Evolutionary conservation across 1,284 basidiomycete species (phyloP).

Genomic region (Mycena citricolor): DNA sequence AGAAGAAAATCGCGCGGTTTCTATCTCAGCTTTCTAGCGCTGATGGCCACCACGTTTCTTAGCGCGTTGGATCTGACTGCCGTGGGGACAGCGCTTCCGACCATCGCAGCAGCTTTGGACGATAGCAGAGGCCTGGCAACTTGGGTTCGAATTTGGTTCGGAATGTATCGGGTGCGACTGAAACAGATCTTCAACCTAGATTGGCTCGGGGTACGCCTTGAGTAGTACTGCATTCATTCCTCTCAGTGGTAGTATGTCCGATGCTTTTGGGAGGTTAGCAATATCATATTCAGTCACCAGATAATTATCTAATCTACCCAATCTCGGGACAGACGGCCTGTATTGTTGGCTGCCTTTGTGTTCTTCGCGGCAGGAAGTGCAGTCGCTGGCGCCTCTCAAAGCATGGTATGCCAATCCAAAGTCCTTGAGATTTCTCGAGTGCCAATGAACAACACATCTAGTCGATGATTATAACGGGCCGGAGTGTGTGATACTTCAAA

Average conservation of each 20-base stretch:
- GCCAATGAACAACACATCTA: background rate
- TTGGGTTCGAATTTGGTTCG: conserved; percentile 29
- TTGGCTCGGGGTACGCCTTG: conserved; percentile 35
- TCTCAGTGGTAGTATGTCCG: conserved; percentile 25
- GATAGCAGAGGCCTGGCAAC: conserved; percentile 19
- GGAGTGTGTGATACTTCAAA: conserved; percentile 30
- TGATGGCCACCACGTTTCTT: conserved; percentile 9
- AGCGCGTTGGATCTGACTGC: conserved; percentile 18
- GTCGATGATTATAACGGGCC: conserved; percentile 38
- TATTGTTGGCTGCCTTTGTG: conserved; percentile 36
- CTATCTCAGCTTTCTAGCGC: conserved; percentile 11
- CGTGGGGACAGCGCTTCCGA: conserved; percentile 15
- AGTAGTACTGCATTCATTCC: conserved; percentile 36
- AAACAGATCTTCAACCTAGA: too few relatives aligned
- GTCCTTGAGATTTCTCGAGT: too few relatives aligned
- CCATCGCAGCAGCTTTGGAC: conserved; percentile 9
- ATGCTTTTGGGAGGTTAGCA: conserved; percentile 21
- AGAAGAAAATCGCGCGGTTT: conserved; percentile 12
- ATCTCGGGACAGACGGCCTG: conserved; percentile 17
- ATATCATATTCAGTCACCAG: background rate
- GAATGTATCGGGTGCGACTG: conserved; percentile 37
- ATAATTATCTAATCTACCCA: background rate
- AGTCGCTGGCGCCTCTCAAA: conserved; percentile 41
- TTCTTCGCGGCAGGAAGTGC: conserved; percentile 44
- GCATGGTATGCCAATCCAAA: conserved; percentile 27